Conservation (phyloP, 1,284 basidiomycete genomes). For the Ustilago xerochloae region DNA sequence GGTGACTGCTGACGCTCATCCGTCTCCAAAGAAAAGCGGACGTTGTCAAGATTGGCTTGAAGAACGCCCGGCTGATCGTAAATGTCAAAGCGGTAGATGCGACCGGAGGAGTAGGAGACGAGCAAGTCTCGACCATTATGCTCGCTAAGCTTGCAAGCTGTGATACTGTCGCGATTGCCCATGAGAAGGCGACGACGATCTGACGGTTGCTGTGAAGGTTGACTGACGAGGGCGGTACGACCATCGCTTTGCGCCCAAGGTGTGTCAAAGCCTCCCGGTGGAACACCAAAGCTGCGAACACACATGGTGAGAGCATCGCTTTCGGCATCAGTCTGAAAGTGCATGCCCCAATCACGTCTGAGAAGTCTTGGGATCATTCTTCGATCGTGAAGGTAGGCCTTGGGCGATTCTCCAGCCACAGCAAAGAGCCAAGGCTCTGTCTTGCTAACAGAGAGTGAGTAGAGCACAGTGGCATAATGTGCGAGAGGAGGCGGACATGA, state of each 20-base stretch:
- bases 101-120: conserved; percentile 57
- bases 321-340: conserved; percentile 68
- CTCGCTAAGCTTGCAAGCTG: conserved; percentile 64
- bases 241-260: conserved; percentile 23
- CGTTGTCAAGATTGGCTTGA: conserved; percentile 29
- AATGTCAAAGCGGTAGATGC: conserved; percentile 65
- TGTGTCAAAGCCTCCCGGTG: conserved; percentile 57
- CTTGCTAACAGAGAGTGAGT: conserved; percentile 70
- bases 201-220: conserved; percentile 4
- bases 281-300: conserved; percentile 84
- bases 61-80: conserved; percentile 48
- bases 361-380: conserved; percentile 78
- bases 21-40: conserved; percentile 1
- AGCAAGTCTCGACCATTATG: conserved; percentile 59
- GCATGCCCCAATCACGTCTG: conserved; percentile 79
- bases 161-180: conserved; percentile 51
- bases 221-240: conserved; percentile 12
- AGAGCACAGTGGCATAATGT: conserved; percentile 69
- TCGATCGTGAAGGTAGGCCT: conserved; percentile 90
- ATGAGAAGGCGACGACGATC: conserved; percentile 18
- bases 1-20: conserved; percentile 13
- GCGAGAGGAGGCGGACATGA: conserved; percentile 77
- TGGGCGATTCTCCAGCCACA: conserved; percentile 69
- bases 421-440: conserved; percentile 71
- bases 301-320: conserved; percentile 77